These are phyloP conservation scores for Penicillium coprophilum DNA, from an alignment of 495 filamentous ascomycete species.

Conservation along the genomic window DNA sequence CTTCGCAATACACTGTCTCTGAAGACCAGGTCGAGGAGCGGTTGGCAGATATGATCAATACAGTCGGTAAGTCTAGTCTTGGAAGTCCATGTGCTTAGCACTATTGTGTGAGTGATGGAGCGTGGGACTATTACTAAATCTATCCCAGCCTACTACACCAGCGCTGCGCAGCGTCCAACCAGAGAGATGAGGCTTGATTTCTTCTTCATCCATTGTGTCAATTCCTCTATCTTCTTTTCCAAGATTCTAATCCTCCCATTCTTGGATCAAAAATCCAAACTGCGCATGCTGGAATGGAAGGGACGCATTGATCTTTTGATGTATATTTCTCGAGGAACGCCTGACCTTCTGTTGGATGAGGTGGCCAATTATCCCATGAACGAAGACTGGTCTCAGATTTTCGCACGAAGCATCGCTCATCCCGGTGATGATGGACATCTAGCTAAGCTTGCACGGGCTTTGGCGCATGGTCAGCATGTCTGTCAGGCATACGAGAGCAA, in stretches of 20 bases:
- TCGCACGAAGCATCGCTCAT: constrained; percentile 52
- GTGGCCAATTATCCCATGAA: constrained; percentile 50
- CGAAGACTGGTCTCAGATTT: constrained; percentile 54
- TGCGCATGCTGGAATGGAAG: constrained; percentile 73
- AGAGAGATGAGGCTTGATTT: constrained; percentile 77
- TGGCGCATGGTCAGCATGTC: constrained; percentile 55
- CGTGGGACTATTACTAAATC: neutral
- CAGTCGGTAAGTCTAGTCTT: constrained; percentile 42
- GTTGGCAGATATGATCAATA: constrained; percentile 75
- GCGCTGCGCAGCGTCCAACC: constrained; percentile 57
- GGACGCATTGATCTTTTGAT: constrained; percentile 66
- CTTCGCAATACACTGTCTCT: constrained; percentile 57
- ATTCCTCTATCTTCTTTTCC: constrained; percentile 62
- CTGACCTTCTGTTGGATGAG: constrained; percentile 54
- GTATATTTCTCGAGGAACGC: constrained; percentile 61
- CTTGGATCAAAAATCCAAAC: constrained; percentile 46
- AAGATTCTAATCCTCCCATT: constrained; percentile 44
- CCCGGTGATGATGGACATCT: constrained; percentile 75
- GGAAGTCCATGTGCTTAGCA: too few species aligned
- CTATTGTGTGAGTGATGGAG: neutral
- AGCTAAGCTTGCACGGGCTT: constrained; percentile 68
- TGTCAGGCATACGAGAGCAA: constrained; percentile 43
- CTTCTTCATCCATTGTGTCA: constrained; percentile 71
- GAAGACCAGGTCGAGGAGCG: constrained; percentile 64
- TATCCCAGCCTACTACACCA: constrained; percentile 57